Evolutionary conservation across 2,329 filamentous ascomycete genomes (phyloP).

Genomic region (Colletotrichum gloeosporioides): DNA sequence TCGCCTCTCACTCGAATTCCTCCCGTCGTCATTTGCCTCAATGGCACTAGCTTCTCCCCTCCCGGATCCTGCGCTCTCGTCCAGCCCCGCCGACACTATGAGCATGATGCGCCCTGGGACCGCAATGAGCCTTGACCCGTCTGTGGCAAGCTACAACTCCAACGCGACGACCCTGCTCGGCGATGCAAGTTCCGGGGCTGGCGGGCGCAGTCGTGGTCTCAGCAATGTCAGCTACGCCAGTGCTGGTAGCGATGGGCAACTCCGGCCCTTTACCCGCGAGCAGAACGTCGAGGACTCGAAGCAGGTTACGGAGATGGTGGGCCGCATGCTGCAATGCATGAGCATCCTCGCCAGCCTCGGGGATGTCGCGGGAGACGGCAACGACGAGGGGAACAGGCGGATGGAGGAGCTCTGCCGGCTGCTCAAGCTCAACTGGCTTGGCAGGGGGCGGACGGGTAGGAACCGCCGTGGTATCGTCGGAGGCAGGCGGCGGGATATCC

Average conservation of each 20-base stretch:
- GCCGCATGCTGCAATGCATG: slow-evolving; percentile 94
- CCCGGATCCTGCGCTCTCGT: slow-evolving; percentile 51
- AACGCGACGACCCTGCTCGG: slow-evolving; percentile 82
- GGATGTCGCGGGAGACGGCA: slow-evolving; percentile 45
- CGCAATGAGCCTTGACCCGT: slow-evolving; percentile 75
- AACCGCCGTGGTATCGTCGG: slow-evolving; percentile 92
- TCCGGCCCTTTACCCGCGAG: slow-evolving; percentile 61
- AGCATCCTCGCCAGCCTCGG: slow-evolving; percentile 81
- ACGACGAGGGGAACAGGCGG: slow-evolving; percentile 76
- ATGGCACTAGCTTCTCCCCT: slow-evolving; percentile 60
- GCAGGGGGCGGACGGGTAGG: slow-evolving; percentile 84
- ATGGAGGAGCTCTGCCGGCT: slow-evolving; percentile 85
- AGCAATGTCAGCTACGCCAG: slow-evolving; percentile 79
- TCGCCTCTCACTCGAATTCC: slow-evolving; percentile 82
- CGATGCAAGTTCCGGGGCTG: slow-evolving; percentile 57
- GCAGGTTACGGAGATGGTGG: slow-evolving; percentile 92
- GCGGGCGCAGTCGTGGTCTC: slow-evolving; percentile 77
- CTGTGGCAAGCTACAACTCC: slow-evolving; percentile 79
- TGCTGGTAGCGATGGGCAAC: slow-evolving; percentile 50
- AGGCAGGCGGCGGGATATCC: slow-evolving; percentile 53
- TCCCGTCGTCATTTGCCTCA: slow-evolving; percentile 58
- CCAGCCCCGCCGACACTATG: slow-evolving; percentile 49
- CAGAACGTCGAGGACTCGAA: slow-evolving; percentile 72
- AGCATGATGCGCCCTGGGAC: slow-evolving; percentile 69
- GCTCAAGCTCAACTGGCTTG: slow-evolving; percentile 96